Percentiles rank a stretch among this genome's conserved stretches.
These are phyloP conservation scores for Calonectria hongkongensis DNA, from an alignment of 2,329 filamentous ascomycete species.

Conservation along the genomic window DNA sequence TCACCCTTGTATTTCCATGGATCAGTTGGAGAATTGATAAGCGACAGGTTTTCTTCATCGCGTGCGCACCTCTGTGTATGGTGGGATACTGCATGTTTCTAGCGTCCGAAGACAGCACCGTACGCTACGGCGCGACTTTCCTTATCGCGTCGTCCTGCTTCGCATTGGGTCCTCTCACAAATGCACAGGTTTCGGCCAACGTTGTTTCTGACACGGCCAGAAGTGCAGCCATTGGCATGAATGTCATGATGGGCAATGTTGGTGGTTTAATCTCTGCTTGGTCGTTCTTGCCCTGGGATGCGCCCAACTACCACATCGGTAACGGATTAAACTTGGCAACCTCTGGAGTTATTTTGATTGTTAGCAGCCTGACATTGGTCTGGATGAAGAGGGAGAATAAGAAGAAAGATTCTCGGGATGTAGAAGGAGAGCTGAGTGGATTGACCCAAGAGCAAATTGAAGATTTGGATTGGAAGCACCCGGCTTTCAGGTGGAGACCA, in stretches of 20 bases:
- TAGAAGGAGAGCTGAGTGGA: constrained; percentile 8
- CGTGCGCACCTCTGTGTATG: constrained; percentile 15
- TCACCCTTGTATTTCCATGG: neutral
- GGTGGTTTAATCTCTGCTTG: constrained; percentile 4
- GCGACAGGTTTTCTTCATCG: constrained; percentile 20
- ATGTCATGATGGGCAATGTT: constrained; percentile 18
- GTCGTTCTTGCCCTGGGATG: constrained; percentile 17
- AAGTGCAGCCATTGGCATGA: constrained; percentile 21
- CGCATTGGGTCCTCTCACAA: constrained; percentile 10
- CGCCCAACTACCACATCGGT: constrained; percentile 13
- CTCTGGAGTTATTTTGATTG: constrained; percentile 1
- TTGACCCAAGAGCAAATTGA: constrained; percentile 13
- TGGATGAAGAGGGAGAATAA: constrained; percentile 24
- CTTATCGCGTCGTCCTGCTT: constrained; percentile 9
- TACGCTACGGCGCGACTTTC: constrained; percentile 17
- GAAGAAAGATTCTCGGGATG: neutral
- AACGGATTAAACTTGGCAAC: constrained; percentile 12
- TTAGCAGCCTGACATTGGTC: constrained; percentile 7
- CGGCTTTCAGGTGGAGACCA: constrained; percentile 9
- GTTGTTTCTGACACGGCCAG: constrained; percentile 16
- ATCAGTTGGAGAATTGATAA: constrained; percentile 17
- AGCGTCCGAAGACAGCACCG: constrained; percentile 4
- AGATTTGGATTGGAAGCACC: constrained; percentile 24
- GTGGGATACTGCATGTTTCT: constrained; percentile 22
- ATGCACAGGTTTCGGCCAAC: constrained; percentile 18